These are phyloP conservation scores for Calonectria fujianensis DNA, from an alignment of 2,329 filamentous ascomycete species.

Conservation along the genomic window DNA sequence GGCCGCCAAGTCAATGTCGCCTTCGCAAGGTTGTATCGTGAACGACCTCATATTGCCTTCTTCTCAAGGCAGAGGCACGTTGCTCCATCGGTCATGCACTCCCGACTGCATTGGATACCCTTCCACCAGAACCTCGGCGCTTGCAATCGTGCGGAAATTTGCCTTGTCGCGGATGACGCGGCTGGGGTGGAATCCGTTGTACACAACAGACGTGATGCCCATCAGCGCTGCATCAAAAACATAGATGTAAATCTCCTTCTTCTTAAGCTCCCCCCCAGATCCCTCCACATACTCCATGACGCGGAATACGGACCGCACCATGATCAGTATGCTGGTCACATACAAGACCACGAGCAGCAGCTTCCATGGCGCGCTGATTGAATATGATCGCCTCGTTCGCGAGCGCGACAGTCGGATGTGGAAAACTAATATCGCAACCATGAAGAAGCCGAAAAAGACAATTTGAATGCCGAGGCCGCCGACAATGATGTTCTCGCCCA, in stretches of 20 bases:
- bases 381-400: slow-evolving; percentile 3
- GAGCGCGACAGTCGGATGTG: slow-evolving; percentile 6
- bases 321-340: slow-evolving; percentile 15
- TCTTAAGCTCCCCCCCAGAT: neutral
- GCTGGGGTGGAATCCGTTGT: slow-evolving; percentile 16
- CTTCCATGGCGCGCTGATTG: slow-evolving; percentile 10
- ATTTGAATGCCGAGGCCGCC: slow-evolving; percentile 13
- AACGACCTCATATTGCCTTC: neutral
- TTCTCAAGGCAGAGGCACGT: neutral
- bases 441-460: slow-evolving; percentile 16
- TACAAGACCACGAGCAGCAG: neutral
- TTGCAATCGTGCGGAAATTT: slow-evolving; percentile 1
- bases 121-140: neutral
- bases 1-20: neutral
- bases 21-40: neutral
- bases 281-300: neutral
- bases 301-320: slow-evolving; percentile 9
- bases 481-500: slow-evolving; percentile 15
- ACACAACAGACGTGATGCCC: slow-evolving; percentile 1
- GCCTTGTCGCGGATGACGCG: neutral
- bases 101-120: slow-evolving; percentile 2
- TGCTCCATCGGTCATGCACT: neutral
- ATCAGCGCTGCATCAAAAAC: slow-evolving; percentile 10
- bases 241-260: slow-evolving; percentile 24
- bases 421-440: slow-evolving; percentile 6